Percentiles rank a stretch among this genome's conserved stretches.
These are phyloP conservation scores for Rhizoclosmatium sp. DNA, from an alignment of 192 early-diverging fungal genomes.

Conservation along the genomic window DNA sequence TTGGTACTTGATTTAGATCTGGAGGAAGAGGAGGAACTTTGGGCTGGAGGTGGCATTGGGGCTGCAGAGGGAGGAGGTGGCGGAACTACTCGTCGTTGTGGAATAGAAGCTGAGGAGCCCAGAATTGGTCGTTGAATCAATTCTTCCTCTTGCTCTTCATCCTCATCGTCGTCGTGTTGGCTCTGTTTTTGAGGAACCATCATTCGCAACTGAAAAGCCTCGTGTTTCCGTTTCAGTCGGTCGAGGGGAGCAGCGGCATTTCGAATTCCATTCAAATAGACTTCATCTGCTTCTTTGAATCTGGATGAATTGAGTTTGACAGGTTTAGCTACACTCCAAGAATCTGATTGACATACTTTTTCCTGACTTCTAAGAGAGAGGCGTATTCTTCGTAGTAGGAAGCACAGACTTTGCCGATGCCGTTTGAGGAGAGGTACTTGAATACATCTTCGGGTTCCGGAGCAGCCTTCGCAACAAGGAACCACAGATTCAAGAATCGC, in stretches of 20 bases:
- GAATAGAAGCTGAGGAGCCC: not conserved
- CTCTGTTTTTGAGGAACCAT: constrained; percentile 31
- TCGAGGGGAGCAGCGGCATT: constrained; percentile 76
- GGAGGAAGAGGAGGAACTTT: not conserved
- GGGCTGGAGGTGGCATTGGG: not conserved
- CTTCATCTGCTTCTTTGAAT: constrained; percentile 67
- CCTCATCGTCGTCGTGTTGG: not conserved
- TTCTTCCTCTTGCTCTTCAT: not conserved
- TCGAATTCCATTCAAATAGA: constrained; percentile 71
- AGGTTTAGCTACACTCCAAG: not conserved
- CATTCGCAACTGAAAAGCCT: constrained; percentile 65
- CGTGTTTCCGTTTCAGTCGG: constrained; percentile 63
- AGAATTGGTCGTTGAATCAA: not conserved
- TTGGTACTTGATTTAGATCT: not conserved
- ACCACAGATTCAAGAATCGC: constrained; percentile 67
- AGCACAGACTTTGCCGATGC: constrained; percentile 72
- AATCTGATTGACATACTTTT: constrained; percentile 17
- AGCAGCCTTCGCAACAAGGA: constrained; percentile 59
- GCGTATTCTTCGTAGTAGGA: constrained; percentile 84
- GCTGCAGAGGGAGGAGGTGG: not conserved
- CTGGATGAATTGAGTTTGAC: constrained; percentile 44
- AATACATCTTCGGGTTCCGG: constrained; percentile 73
- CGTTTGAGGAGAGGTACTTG: constrained; percentile 74
- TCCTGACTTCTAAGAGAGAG: constrained; percentile 57
- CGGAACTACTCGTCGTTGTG: not conserved